Base-by-base conservation (phyloP, 2,329 filamentous ascomycete species). In the Corynespora cassiicola region DNA sequence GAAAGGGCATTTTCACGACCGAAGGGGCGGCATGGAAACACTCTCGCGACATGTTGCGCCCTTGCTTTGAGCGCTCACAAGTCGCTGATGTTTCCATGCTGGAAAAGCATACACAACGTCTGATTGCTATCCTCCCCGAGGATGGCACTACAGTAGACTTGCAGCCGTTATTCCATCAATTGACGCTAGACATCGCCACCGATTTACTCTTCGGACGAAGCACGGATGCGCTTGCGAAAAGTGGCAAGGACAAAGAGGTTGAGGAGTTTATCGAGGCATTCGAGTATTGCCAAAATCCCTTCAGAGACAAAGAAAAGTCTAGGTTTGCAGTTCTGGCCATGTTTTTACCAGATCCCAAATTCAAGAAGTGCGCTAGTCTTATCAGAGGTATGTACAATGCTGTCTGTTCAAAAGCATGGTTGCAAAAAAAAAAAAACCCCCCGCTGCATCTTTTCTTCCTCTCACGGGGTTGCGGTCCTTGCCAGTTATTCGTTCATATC, bases 241-340 rank as follows among this genome's bases (percentile, higher is more conserved):
- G 8, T 75, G 20, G 81, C 85, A 7, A 97, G 80, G 1, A 79
- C 76, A n/a, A 89, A 90, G 7, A 99, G 81, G 61, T 95, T 84
- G 24, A 97, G 79, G 1, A 96, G 74, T 68, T 95, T 96, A 35
- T 76, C 75, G 6, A 51, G 6, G 55, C 59, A 3, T 58, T 60
- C 21, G 52, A 61, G 17, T 58, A 59, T 22, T 53, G 44, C 17
- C 16, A 22, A 15, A 45, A 55, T 20, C 54, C 56, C 2, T 42
- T 50, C 15, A 32, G 31, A 15, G 45, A 45, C 2, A 40, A 56
- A 17, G 42, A 39, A 9, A 43, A 31, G n/a, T 39, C 43, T 28
- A 47, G 36, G n/a, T 51, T 21, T 15, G 51, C 44, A 4, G 26
- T 43, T 11, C 18, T 57, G 15, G 35, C 27, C 1, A 8, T 42